These are phyloP conservation scores for Tylopilus sp. DNA, from an alignment of 768 basidiomycete genomes.

Conservation along the genomic window DNA sequence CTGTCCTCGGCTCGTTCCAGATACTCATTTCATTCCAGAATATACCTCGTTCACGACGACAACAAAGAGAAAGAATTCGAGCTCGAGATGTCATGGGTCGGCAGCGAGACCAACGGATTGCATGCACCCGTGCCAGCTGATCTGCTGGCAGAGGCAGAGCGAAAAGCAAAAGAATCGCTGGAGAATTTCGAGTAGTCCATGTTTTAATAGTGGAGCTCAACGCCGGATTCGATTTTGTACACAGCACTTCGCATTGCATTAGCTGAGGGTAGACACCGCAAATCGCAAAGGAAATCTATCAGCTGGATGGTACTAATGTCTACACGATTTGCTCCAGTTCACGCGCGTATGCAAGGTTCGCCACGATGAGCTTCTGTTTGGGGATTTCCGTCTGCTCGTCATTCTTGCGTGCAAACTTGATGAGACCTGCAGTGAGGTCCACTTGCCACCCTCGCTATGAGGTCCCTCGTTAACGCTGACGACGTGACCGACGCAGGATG, in stretches of 20 bases:
- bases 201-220: constrained; percentile 21
- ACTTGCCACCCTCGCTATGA: constrained; percentile 81
- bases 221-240: constrained; percentile 8
- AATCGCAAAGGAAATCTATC: neutral
- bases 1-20: neutral
- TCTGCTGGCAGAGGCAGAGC: constrained; percentile 79
- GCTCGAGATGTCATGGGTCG: constrained; percentile 96
- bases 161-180: constrained; percentile 81
- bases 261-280: neutral
- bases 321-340: constrained; percentile 92
- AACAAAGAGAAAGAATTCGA: constrained; percentile 98
- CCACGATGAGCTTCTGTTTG: constrained; percentile 76
- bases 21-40: constrained; percentile 46
- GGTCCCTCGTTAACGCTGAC: neutral
- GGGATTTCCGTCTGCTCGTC: constrained; percentile 86
- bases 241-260: neutral
- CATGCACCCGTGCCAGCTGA: constrained; percentile 87
- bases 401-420: constrained; percentile 76
- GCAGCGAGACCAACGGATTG: constrained; percentile 73
- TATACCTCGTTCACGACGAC: constrained; percentile 96
- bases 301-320: constrained; percentile 10
- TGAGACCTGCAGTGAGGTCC: constrained; percentile 60
- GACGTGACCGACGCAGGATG: neutral
- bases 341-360: constrained; percentile 75
- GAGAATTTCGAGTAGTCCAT: constrained; percentile 55